Evolutionary conservation across 805 yeast species (phyloP).

Genomic region (Saturnispora zaruensis): DNA sequence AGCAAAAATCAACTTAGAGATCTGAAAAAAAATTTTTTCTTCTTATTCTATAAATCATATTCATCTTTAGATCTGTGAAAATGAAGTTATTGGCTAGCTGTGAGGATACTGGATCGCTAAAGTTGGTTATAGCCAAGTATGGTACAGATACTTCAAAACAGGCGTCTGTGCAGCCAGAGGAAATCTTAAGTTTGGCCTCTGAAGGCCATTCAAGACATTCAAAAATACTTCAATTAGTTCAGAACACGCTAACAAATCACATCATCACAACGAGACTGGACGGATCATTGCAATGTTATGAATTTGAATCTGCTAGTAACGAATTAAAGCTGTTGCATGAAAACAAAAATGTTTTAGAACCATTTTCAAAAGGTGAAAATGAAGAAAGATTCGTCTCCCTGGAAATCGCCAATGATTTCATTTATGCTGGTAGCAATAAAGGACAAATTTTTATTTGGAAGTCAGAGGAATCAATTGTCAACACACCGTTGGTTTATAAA

Average conservation of each 20-base stretch:
- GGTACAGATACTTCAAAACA: conserved; percentile 78
- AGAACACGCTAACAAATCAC: conserved; percentile 24
- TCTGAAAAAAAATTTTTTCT: not conserved
- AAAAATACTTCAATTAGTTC: conserved; percentile 28
- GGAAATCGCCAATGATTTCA: conserved; percentile 15
- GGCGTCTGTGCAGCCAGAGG: conserved; percentile 54
- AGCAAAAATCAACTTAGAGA: not conserved
- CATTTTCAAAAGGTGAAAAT: not conserved
- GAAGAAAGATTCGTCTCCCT: conserved; percentile 16
- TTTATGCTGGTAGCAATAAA: conserved; percentile 10
- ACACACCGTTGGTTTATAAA: conserved; percentile 26
- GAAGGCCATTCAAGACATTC: conserved; percentile 24
- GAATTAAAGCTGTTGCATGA: conserved; percentile 7
- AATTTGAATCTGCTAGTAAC: conserved; percentile 14
- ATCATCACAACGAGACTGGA: conserved; percentile 36
- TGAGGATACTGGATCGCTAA: conserved; percentile 58
- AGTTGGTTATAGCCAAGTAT: conserved; percentile 51
- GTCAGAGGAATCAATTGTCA: conserved; percentile 10
- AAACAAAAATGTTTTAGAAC: conserved; percentile 2
- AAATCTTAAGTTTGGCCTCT: conserved; percentile 30
- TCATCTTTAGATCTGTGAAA: not conserved
- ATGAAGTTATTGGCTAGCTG: conserved; percentile 61
- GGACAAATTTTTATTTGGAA: conserved; percentile 14
- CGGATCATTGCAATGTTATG: conserved; percentile 37
- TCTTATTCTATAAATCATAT: not conserved